phyloP scores from a whole-genome alignment of 1,284 basidiomycete species.

The Peniophora sp. region DNA sequence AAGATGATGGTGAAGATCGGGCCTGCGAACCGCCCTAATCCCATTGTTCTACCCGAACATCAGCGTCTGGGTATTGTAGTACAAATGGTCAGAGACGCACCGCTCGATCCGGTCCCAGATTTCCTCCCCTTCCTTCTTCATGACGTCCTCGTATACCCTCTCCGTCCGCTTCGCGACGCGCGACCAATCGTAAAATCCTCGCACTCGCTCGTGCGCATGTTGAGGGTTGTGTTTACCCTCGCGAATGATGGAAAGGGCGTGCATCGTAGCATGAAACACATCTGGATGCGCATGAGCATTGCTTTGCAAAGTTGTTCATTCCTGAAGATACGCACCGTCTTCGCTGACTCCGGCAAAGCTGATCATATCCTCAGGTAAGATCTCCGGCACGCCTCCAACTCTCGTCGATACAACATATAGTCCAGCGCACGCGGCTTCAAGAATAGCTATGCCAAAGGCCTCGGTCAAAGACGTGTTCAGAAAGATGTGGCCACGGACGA shows the following conservation, averaged over 20 bases:
- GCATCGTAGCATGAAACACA: constrained; percentile 74
- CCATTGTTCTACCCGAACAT: constrained; percentile 45
- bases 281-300: too few relatives aligned
- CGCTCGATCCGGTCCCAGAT: constrained; percentile 67
- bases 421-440: constrained; percentile 94
- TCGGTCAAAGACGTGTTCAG: constrained; percentile 96
- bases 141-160: constrained; percentile 68
- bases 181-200: constrained; percentile 83
- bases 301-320: neutral
- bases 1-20: constrained; percentile 75
- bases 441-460: constrained; percentile 91
- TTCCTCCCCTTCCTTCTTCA: constrained; percentile 51
- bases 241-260: constrained; percentile 70
- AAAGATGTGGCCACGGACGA: constrained; percentile 83
- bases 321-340: constrained; percentile 38
- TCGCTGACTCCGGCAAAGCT: constrained; percentile 90
- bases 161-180: constrained; percentile 81
- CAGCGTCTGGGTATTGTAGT: neutral
- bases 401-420: constrained; percentile 91
- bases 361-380: constrained; percentile 89
- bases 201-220: constrained; percentile 72
- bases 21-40: constrained; percentile 66
- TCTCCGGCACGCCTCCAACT: constrained; percentile 95
- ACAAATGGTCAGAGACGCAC: constrained; percentile 25
- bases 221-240: constrained; percentile 70